These are phyloP conservation scores for Chaetomium tenue DNA, from an alignment of 495 filamentous ascomycete genomes.

Conservation along the genomic window DNA sequence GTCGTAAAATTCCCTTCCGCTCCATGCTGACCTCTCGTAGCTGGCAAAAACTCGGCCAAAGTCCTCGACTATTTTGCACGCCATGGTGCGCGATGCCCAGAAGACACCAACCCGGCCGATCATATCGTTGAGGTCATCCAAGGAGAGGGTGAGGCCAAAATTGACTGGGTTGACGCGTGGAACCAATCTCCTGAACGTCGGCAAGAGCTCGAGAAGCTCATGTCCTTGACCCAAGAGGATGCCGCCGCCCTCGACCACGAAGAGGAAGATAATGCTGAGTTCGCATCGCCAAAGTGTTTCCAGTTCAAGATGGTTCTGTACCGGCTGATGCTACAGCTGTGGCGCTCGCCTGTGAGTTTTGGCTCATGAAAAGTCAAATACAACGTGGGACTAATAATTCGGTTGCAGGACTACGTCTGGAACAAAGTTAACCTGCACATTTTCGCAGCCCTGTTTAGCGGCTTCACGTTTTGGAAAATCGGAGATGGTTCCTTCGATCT, in stretches of 20 bases:
- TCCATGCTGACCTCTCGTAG: slow-evolving; percentile 23
- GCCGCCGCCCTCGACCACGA: slow-evolving; percentile 22
- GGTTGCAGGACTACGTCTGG: slow-evolving; percentile 59
- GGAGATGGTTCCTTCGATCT: slow-evolving; percentile 62
- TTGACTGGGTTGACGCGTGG: slow-evolving; percentile 65
- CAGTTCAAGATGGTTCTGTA: slow-evolving; percentile 48
- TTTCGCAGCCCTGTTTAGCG: slow-evolving; percentile 59
- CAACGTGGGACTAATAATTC: slow-evolving; percentile 38
- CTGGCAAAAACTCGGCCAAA: slow-evolving; percentile 44
- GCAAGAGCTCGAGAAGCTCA: slow-evolving; percentile 63
- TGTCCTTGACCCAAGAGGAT: slow-evolving; percentile 28
- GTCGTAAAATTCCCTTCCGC: not conserved
- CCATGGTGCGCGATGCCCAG: slow-evolving; percentile 67
- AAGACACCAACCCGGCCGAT: slow-evolving; percentile 67
- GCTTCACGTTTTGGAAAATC: slow-evolving; percentile 72
- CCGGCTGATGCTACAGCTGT: slow-evolving; percentile 70
- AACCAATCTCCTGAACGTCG: slow-evolving; percentile 44
- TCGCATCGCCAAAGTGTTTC: slow-evolving; percentile 29
- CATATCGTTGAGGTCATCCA: slow-evolving; percentile 84
- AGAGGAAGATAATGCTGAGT: slow-evolving; percentile 33
- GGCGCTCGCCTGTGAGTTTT: slow-evolving; percentile 10
- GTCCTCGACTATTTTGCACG: slow-evolving; percentile 51
- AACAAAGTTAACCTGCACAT: slow-evolving; percentile 50
- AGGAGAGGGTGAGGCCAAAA: slow-evolving; percentile 55
- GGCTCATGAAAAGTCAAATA: not conserved